These are phyloP conservation scores for Abelmoschus esculentus DNA, from an alignment of 345 rosid genomes.

Conservation along the genomic window DNA sequence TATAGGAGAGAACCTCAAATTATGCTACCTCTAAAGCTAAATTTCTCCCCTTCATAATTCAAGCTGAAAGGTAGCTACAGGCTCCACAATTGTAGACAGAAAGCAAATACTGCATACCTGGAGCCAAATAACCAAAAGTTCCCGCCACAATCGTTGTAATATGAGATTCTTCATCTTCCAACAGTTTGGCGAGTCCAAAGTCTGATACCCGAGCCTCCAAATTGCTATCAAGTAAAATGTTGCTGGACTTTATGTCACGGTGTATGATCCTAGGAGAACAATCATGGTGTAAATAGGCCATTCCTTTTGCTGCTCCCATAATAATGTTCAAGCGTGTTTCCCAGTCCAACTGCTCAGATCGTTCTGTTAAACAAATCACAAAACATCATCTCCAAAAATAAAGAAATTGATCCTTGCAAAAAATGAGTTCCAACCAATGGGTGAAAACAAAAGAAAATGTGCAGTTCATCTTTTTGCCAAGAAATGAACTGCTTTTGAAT, in stretches of 20 bases:
- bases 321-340: constrained; percentile 86
- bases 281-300: constrained; percentile 95
- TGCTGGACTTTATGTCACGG: constrained; percentile 97
- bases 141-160: constrained; percentile 99
- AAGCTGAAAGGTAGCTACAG: neutral
- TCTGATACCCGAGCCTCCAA: constrained; percentile 97
- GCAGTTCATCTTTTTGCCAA: neutral
- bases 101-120: constrained; percentile 47
- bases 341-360: constrained; percentile 89
- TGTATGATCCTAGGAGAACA: constrained; percentile 98
- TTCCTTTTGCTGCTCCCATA: constrained; percentile 95
- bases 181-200: constrained; percentile 93
- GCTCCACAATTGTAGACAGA: constrained; percentile 5
- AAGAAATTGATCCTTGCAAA: neutral
- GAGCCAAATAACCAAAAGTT: constrained; percentile 97
- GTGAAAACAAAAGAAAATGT: neutral
- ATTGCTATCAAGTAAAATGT: constrained; percentile 93
- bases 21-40: neutral
- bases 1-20: neutral
- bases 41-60: neutral
- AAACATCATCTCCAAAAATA: neutral
- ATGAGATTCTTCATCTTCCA: constrained; percentile 95
- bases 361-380: constrained; percentile 41
- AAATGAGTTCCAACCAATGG: neutral
- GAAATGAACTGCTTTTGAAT: neutral